Evolutionary conservation across 2,329 filamentous ascomycete genomes (phyloP).

Genomic region (Graphiopsis chlorocephala): DNA sequence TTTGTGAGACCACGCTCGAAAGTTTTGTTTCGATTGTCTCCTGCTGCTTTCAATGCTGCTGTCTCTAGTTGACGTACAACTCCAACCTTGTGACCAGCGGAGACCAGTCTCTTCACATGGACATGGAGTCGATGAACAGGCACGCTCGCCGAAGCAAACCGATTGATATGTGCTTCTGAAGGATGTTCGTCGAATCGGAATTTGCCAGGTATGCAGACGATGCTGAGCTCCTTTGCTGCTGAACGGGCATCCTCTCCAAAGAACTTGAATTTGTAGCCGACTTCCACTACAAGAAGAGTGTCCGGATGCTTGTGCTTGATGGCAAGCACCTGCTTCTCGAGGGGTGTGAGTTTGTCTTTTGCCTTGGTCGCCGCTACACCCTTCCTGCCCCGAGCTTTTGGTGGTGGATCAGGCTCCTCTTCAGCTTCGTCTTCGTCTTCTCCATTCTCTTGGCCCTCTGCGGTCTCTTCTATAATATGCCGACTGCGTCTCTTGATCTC

Average conservation of each 20-base stretch:
- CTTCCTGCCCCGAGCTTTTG: constrained; percentile 50
- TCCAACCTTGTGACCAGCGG: constrained; percentile 92
- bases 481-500: constrained; percentile 62
- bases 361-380: constrained; percentile 63
- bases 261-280: constrained; percentile 97
- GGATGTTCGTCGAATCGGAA: constrained; percentile 90
- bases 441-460: constrained; percentile 50
- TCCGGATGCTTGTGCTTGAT: constrained; percentile 92
- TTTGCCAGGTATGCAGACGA: constrained; percentile 95
- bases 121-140: constrained; percentile 88
- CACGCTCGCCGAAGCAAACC: constrained; percentile 93
- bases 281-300: constrained; percentile 86
- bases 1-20: constrained; percentile 93
- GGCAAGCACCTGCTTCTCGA: constrained; percentile 89
- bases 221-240: constrained; percentile 85
- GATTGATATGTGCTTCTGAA: constrained; percentile 86
- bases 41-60: constrained; percentile 89
- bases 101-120: constrained; percentile 88
- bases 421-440: constrained; percentile 60
- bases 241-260: constrained; percentile 91
- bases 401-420: constrained; percentile 48
- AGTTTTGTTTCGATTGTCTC: constrained; percentile 88
- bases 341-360: constrained; percentile 82
- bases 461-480: constrained; percentile 53
- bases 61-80: constrained; percentile 94